Conservation (phyloP, 495 filamentous ascomycete species). For the Hypoxylon fragiforme region DNA sequence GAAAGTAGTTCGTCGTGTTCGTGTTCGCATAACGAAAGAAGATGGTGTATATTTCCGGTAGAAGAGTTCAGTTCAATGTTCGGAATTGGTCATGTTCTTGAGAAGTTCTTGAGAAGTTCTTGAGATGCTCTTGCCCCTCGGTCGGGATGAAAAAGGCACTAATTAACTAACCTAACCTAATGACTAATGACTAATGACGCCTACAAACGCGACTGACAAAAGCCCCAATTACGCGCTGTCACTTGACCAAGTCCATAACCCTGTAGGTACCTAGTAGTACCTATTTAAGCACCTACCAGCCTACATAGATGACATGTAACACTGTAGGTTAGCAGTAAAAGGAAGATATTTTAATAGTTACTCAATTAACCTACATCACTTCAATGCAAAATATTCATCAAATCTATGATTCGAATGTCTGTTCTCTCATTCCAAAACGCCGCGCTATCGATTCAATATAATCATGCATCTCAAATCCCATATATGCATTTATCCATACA, state of each 20-base stretch:
- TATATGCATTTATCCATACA: background rate
- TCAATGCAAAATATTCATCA: background rate
- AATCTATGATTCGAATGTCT: too few species aligned
- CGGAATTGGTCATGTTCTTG: background rate
- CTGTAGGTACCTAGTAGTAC: too few species aligned
- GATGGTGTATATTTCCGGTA: constrained; percentile 7
- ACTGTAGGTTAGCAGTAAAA: too few species aligned
- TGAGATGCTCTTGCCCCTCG: constrained; percentile 24
- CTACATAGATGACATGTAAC: too few species aligned
- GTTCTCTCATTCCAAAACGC: too few species aligned
- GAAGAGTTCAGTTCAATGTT: background rate
- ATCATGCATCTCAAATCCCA: constrained; percentile 1
- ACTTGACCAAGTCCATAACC: too few species aligned
- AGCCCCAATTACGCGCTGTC: too few species aligned
- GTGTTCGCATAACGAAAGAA: too few species aligned
- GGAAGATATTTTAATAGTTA: too few species aligned
- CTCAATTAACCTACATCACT: background rate
- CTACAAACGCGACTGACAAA: constrained; percentile 21
- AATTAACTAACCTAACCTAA: too few species aligned
- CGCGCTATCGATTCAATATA: constrained; percentile 19
- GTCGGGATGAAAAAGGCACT: constrained; percentile 5
- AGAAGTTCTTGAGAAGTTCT: background rate
- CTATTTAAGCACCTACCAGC: too few species aligned
- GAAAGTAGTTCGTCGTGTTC: background rate
- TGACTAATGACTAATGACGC: constrained; percentile 9